Base-by-base conservation (phyloP, 108 stramenopile genomes). In the Cyclotella kingstonii region DNA sequence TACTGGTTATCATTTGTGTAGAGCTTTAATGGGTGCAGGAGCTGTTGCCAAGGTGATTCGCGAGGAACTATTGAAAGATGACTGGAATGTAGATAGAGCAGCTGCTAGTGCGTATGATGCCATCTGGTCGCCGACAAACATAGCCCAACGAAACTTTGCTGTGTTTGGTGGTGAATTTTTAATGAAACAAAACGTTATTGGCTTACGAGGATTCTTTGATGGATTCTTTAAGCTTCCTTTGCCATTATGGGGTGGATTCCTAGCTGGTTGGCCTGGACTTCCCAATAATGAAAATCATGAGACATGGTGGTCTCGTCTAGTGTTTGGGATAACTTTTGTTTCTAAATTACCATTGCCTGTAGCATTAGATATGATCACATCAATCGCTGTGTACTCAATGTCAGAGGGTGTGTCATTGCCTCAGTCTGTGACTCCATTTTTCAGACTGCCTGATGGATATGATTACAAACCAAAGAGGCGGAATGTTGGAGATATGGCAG, bases 101-200 rank as follows among this genome's bases (percentile, higher is more conserved):
- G 90, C 94, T 14, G 84, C 87, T 38, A 46, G 86, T 15, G 87
- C 93, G 12, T 95, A 96, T 79, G 75, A 93, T 66, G 83, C 91
- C 14, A 47, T 98, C 21, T 98, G 97, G 97, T 81, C 89, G 11
- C 85, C 90, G 12, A 72, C 62, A 33, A 87, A 84, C 42, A 87
- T 89, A 52, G 76, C 81, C 34, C 90, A 95, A 58, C 70, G 96
- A 18, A 96, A 97, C 68, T 97, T 97, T 78, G 94, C 91, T 29
- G 87, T 90, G 17, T 97, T 93, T 72, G 96, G 96, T 15, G 96
- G 96, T 26, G 96, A 97, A 61, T 97, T 94, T 60, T 76, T 97
- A 26, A 97, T 97, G 96, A 86, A 82, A 40, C 95, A 95, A 70
- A 78, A 92, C 48, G 90, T 91, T 1, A 88, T 81, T 29, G 89